Evolutionary conservation across 371 early-diverging fungal genomes (phyloP), one percentile per base, ranked within the genome.

Genomic region (Batkoa obscura): DNA sequence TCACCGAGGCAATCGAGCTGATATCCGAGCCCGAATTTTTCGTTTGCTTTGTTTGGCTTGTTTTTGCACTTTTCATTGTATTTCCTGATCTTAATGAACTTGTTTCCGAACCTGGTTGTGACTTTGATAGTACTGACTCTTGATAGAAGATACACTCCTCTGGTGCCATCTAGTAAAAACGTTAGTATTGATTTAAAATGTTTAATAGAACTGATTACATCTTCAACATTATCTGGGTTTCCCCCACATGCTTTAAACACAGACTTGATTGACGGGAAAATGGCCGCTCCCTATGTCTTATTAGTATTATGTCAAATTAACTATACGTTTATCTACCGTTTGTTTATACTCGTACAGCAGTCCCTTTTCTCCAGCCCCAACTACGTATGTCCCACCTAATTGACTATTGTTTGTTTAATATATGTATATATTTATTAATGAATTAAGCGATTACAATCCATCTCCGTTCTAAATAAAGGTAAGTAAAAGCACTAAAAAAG

Each of bases 321-420:
- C 13, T 15, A 13, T 5, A 12, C 12, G 23, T 45, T 53, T 13
- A 50, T 3, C 46, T 55, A 55, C 56, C 56, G 56, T 55, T 34
- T 55, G 56, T 3, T 42, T 41, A 34, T 55, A 47, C 43, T 55
- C 46, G 37, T 55, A 55, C 2, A 55, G 33, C 36, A 55, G 36
- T 32, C 56, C 56, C 2, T 43, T 46, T 34, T 43, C 34, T 2
- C 47, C 56, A 30, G 56, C 34, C n/a, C 56, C 56, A 5, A 55
- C 43, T 5, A 55, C 56, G 35, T 43, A 55, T 3, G 56, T 55
- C 33, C 56, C 56, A n/a, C 56, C 56, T 23, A 55, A 47, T 15
- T 55, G 56, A 34, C 53, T 53, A 53, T 5, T 38, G 15, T 31
- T 50, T 30, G 9, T 38, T 37, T 38, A 6, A 12, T 8, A 53